Percentiles rank a stretch among this genome's conserved stretches.
phyloP scores from a whole-genome alignment of 2,329 filamentous ascomycete species.

The Apiospora marii region DNA sequence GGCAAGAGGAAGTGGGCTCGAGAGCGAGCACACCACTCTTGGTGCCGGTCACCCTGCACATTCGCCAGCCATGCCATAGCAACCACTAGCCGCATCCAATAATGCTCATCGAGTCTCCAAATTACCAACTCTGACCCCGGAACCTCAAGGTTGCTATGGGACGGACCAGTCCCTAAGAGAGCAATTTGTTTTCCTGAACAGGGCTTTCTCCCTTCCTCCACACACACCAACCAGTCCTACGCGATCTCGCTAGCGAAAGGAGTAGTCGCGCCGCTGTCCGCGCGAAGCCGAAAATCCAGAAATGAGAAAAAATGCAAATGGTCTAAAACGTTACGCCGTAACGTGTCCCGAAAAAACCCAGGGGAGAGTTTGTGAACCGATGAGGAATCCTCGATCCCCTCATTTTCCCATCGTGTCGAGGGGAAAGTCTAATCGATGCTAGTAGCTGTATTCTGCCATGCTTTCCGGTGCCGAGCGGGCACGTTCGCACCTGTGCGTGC shows the following conservation, averaged over 20 bases:
- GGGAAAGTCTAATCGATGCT: constrained; percentile 17
- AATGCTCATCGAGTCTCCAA: constrained; percentile 4
- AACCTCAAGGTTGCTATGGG: neutral
- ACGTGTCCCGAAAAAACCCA: neutral
- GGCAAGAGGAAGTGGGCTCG: neutral
- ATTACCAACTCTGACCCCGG: neutral
- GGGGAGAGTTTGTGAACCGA: constrained; percentile 14
- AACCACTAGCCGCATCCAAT: constrained; percentile 16
- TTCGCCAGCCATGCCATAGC: constrained; percentile 7
- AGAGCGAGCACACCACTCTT: neutral
- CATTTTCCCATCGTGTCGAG: neutral
- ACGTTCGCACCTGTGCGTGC: constrained; percentile 5
- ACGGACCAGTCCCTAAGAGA: neutral
- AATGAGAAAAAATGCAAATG: constrained; percentile 1
- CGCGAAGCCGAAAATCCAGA: constrained; percentile 6
- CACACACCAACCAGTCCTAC: neutral
- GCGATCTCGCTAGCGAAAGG: constrained; percentile 17
- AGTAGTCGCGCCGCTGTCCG: constrained; percentile 15
- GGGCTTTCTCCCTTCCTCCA: neutral
- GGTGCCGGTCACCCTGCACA: constrained; percentile 5
- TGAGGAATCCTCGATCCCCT: neutral
- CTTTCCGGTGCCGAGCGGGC: neutral
- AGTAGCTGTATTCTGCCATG: neutral
- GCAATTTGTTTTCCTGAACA: constrained; percentile 11
- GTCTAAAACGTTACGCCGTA: constrained; percentile 20